Percentiles rank a stretch among this genome's conserved stretches.
These are phyloP conservation scores for Claviceps arundinis DNA, from an alignment of 2,329 filamentous ascomycete genomes.

Conservation along the genomic window DNA sequence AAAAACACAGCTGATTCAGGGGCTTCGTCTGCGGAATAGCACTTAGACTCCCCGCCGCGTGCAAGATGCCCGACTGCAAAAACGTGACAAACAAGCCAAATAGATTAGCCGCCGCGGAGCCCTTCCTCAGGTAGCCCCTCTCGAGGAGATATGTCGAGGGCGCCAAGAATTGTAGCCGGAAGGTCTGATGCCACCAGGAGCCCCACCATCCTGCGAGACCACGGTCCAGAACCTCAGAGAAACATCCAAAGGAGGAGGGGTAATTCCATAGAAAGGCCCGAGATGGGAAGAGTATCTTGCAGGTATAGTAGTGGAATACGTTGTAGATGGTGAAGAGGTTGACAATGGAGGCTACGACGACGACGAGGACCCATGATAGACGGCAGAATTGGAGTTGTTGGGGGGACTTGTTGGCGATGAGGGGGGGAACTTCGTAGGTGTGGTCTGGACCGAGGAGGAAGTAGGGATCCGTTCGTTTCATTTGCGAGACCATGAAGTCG, in stretches of 20 bases:
- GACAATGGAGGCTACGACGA: constrained; percentile 46
- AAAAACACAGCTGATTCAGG: constrained; percentile 54
- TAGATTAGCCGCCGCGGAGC: constrained; percentile 13
- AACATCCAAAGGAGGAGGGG: constrained; percentile 42
- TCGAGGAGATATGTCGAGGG: constrained; percentile 37
- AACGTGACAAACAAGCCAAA: constrained; percentile 35
- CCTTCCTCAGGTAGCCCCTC: constrained; percentile 24
- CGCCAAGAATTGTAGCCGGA: constrained; percentile 58
- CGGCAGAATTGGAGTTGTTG: constrained; percentile 41
- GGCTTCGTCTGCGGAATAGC: constrained; percentile 38
- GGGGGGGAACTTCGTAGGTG: constrained; percentile 23
- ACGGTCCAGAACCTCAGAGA: constrained; percentile 43
- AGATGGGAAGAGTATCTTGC: constrained; percentile 37
- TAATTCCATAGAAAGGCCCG: constrained; percentile 38
- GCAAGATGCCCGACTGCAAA: constrained; percentile 51
- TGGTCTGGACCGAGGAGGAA: constrained; percentile 44
- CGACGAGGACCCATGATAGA: constrained; percentile 39
- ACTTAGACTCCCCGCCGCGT: constrained; percentile 57
- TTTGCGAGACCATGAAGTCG: constrained; percentile 54
- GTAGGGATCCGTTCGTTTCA: constrained; percentile 61
- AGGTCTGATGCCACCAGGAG: constrained; percentile 81
- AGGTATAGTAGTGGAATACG: constrained; percentile 37
- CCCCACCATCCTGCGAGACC: constrained; percentile 78
- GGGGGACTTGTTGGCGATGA: constrained; percentile 28
- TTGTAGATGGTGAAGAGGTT: constrained; percentile 48